Evolutionary conservation across 2,329 filamentous ascomycete genomes (phyloP).

Genomic region (Colletotrichum musae): DNA sequence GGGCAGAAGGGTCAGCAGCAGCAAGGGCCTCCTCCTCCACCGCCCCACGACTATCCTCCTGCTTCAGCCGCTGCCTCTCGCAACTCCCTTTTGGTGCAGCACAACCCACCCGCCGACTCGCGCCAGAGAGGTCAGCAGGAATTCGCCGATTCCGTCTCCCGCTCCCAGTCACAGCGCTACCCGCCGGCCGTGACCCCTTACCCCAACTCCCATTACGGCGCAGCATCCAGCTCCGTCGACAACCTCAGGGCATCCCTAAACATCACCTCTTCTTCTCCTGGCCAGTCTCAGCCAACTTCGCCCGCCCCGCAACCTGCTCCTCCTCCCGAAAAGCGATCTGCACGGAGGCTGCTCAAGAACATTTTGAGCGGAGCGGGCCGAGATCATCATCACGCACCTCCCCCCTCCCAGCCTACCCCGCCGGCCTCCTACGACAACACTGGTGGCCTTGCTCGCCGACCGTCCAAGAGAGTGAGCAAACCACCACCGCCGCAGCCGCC

Average conservation of each 20-base stretch:
- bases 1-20: constrained; percentile 50
- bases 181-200: constrained; percentile 50
- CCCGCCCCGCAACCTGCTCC: constrained; percentile 43
- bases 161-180: constrained; percentile 68
- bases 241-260: constrained; percentile 54
- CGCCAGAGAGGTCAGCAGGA: constrained; percentile 57
- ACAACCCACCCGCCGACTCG: constrained; percentile 49
- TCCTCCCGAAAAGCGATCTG: constrained; percentile 61
- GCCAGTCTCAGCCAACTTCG: constrained; percentile 27
- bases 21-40: constrained; percentile 46
- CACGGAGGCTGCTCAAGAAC: constrained; percentile 68
- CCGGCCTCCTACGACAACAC: constrained; percentile 64
- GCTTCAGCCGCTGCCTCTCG: constrained; percentile 51
- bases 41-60: constrained; percentile 47
- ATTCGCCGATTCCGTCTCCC: constrained; percentile 63
- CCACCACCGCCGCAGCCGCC: constrained; percentile 48
- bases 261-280: constrained; percentile 30
- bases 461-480: constrained; percentile 71
- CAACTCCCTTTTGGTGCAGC: constrained; percentile 45
- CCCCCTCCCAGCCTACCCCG: constrained; percentile 44
- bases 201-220: constrained; percentile 52
- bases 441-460: constrained; percentile 64
- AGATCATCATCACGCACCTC: constrained; percentile 45
- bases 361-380: constrained; percentile 62
- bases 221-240: constrained; percentile 58